Evolutionary conservation across 2,329 filamentous ascomycete species (phyloP).

Genomic region (Aureobasidium mangrovei): DNA sequence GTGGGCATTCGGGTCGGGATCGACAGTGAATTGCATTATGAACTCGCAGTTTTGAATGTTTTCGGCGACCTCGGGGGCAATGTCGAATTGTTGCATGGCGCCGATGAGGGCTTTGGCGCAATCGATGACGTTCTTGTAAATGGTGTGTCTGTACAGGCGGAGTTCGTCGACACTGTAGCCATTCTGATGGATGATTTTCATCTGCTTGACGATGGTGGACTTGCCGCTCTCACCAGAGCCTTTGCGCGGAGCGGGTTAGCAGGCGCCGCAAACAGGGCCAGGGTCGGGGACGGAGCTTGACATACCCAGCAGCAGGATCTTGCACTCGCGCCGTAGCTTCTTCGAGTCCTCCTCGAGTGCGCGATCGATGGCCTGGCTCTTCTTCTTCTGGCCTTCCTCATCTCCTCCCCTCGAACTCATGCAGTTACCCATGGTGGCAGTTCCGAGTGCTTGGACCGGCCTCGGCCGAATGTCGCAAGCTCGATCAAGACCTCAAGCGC

Average conservation of each 20-base stretch:
- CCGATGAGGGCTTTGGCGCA: conserved; percentile 89
- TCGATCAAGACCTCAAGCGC: conserved; percentile 3
- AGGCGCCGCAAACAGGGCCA: not conserved
- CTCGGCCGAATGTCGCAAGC: conserved; percentile 14
- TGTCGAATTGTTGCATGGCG: conserved; percentile 85
- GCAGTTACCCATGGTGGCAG: conserved; percentile 70
- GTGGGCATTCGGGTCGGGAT: conserved; percentile 78
- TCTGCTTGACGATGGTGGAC: conserved; percentile 98
- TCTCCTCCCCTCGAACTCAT: conserved; percentile 84
- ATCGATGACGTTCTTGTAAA: conserved; percentile 97
- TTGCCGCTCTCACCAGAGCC: conserved; percentile 98
- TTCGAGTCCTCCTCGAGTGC: conserved; percentile 90
- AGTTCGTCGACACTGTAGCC: conserved; percentile 93
- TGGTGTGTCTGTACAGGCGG: conserved; percentile 85
- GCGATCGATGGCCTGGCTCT: conserved; percentile 91
- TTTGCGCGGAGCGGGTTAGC: conserved; percentile 31
- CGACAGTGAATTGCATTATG: conserved; percentile 77
- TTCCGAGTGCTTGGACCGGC: conserved; percentile 11
- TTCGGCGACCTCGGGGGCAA: conserved; percentile 63
- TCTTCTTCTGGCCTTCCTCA: conserved; percentile 88
- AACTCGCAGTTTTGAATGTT: conserved; percentile 71
- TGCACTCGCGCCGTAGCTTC: conserved; percentile 92
- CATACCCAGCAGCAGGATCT: conserved; percentile 89
- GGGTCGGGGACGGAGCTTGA: conserved; percentile 12
- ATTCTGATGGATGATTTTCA: conserved; percentile 99